Conservation (phyloP, 306 rosid genomes). For the Gastrolobium villosum region DNA sequence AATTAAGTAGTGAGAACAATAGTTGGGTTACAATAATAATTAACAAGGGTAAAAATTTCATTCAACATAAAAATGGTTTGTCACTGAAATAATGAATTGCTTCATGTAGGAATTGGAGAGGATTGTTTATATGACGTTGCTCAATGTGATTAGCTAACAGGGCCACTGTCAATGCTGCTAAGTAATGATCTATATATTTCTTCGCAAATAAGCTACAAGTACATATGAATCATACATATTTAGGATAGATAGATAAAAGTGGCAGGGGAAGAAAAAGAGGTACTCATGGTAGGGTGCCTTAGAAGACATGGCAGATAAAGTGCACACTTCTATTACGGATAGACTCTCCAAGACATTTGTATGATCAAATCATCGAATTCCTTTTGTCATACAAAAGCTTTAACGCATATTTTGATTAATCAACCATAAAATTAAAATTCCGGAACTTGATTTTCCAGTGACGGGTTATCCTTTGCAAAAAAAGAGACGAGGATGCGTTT, state of each 20-base stretch:
- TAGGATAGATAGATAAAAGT: conserved; percentile 22
- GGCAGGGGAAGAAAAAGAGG: conserved; percentile 29
- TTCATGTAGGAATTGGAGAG: background rate
- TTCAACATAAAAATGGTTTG: background rate
- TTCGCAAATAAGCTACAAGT: conserved; percentile 38
- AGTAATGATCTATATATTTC: background rate
- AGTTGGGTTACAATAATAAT: background rate
- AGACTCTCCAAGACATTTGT: background rate
- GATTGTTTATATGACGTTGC: conserved; percentile 22
- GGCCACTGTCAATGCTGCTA: background rate
- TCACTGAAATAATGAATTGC: background rate
- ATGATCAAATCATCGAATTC: background rate
- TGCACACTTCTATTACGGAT: conserved; percentile 32
- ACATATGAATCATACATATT: background rate
- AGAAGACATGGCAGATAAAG: conserved; percentile 45
- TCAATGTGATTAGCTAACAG: conserved; percentile 31
- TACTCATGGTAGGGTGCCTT: conserved; percentile 54
- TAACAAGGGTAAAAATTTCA: background rate
- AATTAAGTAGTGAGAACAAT: background rate
- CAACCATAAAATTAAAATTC: background rate
- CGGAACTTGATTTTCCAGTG: background rate
- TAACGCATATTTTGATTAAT: conserved; percentile 13
- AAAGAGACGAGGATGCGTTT: too few relatives aligned
- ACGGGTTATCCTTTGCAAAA: too few relatives aligned
- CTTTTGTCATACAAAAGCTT: background rate